These are phyloP conservation scores for Tolypocladium paradoxum DNA, from an alignment of 2,329 filamentous ascomycete species.

Conservation along the genomic window DNA sequence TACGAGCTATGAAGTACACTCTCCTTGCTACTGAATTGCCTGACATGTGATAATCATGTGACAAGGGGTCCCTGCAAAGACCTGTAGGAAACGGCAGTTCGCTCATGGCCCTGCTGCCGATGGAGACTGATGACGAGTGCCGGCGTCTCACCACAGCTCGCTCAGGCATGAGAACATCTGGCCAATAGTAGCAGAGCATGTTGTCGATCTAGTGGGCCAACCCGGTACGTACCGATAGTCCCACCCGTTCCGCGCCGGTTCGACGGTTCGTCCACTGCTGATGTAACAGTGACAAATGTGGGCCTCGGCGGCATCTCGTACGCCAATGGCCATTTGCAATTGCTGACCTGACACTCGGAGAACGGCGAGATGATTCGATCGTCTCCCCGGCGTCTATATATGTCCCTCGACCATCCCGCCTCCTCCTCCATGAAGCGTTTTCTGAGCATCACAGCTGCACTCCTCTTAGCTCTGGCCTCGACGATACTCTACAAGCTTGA, in stretches of 20 bases:
- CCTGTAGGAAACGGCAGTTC: background rate
- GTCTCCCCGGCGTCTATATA: constrained; percentile 1
- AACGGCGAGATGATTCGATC: no score
- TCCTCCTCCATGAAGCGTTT: constrained; percentile 17
- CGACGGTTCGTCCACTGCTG: background rate
- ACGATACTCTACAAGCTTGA: constrained; percentile 11
- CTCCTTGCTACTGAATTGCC: no score
- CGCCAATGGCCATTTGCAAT: background rate
- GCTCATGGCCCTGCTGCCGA: background rate
- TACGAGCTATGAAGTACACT: no score
- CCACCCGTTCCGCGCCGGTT: background rate
- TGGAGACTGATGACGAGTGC: background rate
- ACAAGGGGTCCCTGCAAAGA: background rate
- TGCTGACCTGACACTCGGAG: no score
- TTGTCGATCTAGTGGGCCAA: background rate
- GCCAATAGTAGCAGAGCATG: background rate
- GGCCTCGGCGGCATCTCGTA: background rate
- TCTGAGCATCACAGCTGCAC: constrained; percentile 14
- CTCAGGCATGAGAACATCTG: no score
- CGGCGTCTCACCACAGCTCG: background rate
- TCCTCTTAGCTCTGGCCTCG: constrained; percentile 18
- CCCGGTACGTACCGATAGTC: background rate
- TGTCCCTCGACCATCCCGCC: background rate
- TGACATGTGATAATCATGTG: background rate
- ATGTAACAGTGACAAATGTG: constrained; percentile 2